Evolutionary conservation across 352 stramenopile genomes (phyloP), one percentile per base, ranked within the genome.

Genomic region (Pythium graminicola): DNA sequence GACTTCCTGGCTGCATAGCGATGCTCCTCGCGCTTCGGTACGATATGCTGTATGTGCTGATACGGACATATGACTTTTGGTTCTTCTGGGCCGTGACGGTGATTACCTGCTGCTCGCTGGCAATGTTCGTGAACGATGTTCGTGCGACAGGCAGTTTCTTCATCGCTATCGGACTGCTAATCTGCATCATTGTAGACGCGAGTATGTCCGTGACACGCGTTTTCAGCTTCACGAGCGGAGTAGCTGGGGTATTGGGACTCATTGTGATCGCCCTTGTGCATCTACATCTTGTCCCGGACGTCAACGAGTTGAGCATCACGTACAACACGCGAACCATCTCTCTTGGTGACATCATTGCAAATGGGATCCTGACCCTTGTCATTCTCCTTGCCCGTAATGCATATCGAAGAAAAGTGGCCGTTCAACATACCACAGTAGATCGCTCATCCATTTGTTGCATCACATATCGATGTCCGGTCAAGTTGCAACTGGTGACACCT

Each of bases 31-130:
- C 31, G 19, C 59, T 73, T 4, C 65, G 62, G 0, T 51, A 54
- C 33, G 62, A 69, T 13, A 58, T 70, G 33, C n/a, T 66, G 4
- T 36, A 38, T 1, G 27, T 67, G 19, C 24, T 70, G 5, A 5
- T 57, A 7, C 24, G 38, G 2, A 65, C 62, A 19, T 66, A 73
- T 48, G 65, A 73, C 28, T 61, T 64, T 16, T 73, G 58, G 62
- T 64, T 68, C 51, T 60, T 69, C 41, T 62, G 54, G 5, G 13
- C 45, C 17, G 52, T 57, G 5, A 73, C 67, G 28, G 39, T 27
- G 9, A 9, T 27, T 6, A 48, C 49, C 3, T 41, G 24, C 27
- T 10, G 39, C 10, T 31, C 23, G n/a, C n/a, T 44, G 4, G 47
- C 11, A 3, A 2, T 54, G 13, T 38, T 35, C 7, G 13, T 45